Base-by-base conservation (phyloP, 441 rosid genomes). In the Pelargonium cotyledonis region DNA sequence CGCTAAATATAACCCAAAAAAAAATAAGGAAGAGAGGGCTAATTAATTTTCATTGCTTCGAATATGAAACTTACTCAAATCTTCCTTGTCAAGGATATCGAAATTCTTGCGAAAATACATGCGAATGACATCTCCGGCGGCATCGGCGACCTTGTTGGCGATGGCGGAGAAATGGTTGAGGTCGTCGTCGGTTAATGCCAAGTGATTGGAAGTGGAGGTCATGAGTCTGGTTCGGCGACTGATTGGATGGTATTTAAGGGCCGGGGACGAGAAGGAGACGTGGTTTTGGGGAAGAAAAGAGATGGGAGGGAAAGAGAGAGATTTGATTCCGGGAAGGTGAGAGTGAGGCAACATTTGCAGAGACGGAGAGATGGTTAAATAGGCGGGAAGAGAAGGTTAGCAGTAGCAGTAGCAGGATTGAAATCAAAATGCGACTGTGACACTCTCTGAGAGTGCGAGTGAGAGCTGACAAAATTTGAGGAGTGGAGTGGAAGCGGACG, bases 101-200 rank as follows among this genome's bases (percentile, higher is more conserved):
- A 95, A 81, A 65, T 86, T 90, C 82, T 86, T 89, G 10, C 99
- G 83, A 70, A 95, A 95, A 65, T 87, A 91, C 62, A 70, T 80
- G 65, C 92, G 86, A 51, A 94, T 94, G 46, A 91, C 97, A 46
- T 84, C 86, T 8, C 96, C 96, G 18, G 97, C 88, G 41, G 99
- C 96, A 68, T 91, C 92, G 19, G 96, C 99, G 2, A 90, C 80
- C 26, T 46, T 65, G 75, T 83, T 85, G n/a, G 84, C 96, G 47
- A 90, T 89, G 0, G 67, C 78, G 4, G 80, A 81, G 72, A 88
- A 85, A 61, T 68, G 78, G 70, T 85, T 84, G 67, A 91, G 77
- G 12, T 87, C 83, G n/a, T 11, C 31, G 31, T 26, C 31, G 31
- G 31, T 2, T 26, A 26, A 26, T 26, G 31, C 31, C 31, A 81